Evolutionary conservation across 2,329 filamentous ascomycete species (phyloP).

Genomic region (Trichoderma afroharzianum): DNA sequence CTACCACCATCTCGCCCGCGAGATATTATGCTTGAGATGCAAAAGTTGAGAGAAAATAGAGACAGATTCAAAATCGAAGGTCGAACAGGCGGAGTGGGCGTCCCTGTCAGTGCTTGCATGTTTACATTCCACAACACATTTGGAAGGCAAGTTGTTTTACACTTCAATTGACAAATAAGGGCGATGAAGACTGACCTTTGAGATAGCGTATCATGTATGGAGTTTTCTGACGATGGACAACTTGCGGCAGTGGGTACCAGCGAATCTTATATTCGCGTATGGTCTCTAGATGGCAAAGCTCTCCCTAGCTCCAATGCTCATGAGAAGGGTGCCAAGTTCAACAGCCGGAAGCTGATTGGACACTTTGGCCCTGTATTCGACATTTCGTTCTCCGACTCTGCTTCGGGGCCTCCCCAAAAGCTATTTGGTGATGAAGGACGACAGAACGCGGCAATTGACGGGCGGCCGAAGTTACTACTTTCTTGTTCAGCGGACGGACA

Average conservation of each 20-base stretch:
- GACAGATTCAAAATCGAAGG: constrained; percentile 87
- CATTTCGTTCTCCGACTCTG: constrained; percentile 77
- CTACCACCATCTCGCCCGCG: constrained; percentile 83
- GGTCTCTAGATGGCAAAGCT: constrained; percentile 82
- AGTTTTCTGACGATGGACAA: constrained; percentile 88
- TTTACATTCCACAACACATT: constrained; percentile 98
- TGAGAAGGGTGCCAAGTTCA: constrained; percentile 58
- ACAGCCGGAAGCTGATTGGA: constrained; percentile 72
- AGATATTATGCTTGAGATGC: constrained; percentile 91
- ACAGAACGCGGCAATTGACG: constrained; percentile 43
- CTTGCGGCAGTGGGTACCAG: constrained; percentile 85
- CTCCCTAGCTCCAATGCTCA: constrained; percentile 63
- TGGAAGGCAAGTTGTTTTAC: constrained; percentile 63
- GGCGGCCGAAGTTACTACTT: constrained; percentile 69
- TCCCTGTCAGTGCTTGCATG: constrained; percentile 87
- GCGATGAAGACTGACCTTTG: not conserved
- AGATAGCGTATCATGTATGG: constrained; percentile 80
- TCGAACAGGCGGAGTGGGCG: constrained; percentile 76
- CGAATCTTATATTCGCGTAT: constrained; percentile 94
- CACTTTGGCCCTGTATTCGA: constrained; percentile 88
- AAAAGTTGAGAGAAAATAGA: constrained; percentile 87
- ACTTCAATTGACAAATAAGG: too few species aligned
- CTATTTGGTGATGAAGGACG: constrained; percentile 50
- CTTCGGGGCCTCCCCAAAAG: constrained; percentile 50
- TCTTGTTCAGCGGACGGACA: constrained; percentile 86